Percentiles rank a stretch among this genome's conserved stretches.
These are phyloP conservation scores for Calonectria honghensis DNA, from an alignment of 2,329 filamentous ascomycete genomes.

Conservation along the genomic window DNA sequence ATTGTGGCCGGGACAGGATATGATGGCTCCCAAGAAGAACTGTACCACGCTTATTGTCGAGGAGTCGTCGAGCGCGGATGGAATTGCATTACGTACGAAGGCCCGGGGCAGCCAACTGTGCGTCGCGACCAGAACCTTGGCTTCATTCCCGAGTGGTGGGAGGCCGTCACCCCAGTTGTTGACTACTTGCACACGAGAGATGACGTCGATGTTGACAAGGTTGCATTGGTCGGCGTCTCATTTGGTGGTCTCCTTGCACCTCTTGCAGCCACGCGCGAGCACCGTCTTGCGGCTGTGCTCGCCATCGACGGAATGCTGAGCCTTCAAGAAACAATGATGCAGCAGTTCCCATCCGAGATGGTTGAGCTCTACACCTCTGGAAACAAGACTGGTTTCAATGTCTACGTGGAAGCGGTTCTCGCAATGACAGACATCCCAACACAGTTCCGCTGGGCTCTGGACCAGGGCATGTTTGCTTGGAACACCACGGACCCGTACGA, in stretches of 20 bases:
- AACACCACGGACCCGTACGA: constrained; percentile 36
- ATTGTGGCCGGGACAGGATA: constrained; percentile 64
- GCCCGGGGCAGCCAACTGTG: constrained; percentile 38
- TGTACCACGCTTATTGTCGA: constrained; percentile 61
- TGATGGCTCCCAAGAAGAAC: constrained; percentile 65
- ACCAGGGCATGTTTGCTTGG: constrained; percentile 39
- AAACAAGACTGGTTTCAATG: constrained; percentile 35
- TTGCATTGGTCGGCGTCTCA: constrained; percentile 31
- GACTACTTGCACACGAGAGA: constrained; percentile 28
- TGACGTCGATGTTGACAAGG: constrained; percentile 33
- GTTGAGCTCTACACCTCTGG: constrained; percentile 23
- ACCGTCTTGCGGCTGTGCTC: constrained; percentile 39
- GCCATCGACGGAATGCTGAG: constrained; percentile 40
- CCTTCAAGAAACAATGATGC: constrained; percentile 15
- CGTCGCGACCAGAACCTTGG: constrained; percentile 38
- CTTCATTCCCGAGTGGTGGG: constrained; percentile 41
- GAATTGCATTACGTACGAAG: constrained; percentile 49
- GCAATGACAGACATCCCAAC: constrained; percentile 25
- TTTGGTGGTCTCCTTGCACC: constrained; percentile 51
- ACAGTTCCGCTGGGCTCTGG: constrained; percentile 32
- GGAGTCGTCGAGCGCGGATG: constrained; percentile 61
- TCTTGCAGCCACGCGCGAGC: constrained; percentile 38
- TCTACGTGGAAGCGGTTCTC: neutral
- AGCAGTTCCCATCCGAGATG: constrained; percentile 21
- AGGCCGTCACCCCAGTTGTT: constrained; percentile 34